These are phyloP conservation scores for Entamoeba nuttalli DNA, from an alignment of 208 protist species.

Conservation along the genomic window DNA sequence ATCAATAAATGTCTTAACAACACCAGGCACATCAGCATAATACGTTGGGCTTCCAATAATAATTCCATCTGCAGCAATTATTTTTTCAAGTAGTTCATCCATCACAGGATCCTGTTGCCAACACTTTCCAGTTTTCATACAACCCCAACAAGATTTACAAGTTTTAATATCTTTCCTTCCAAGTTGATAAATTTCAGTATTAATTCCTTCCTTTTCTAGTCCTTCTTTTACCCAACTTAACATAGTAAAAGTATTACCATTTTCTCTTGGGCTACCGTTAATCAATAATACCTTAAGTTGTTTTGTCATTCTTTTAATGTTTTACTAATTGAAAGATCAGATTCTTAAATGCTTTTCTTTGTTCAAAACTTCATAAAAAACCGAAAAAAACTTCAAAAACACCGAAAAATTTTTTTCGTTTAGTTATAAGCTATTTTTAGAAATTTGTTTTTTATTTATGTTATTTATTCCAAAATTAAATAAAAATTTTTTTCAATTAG, in stretches of 20 bases:
- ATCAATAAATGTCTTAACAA: neutral
- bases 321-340: too few relatives aligned
- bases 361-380: too few relatives aligned
- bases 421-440: too few relatives aligned
- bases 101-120: neutral
- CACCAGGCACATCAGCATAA: neutral
- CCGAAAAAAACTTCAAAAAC: too few relatives aligned
- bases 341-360: too few relatives aligned
- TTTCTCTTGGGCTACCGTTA: neutral
- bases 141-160: neutral
- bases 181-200: neutral
- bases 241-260: neutral
- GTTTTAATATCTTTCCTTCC: neutral
- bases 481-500: too few relatives aligned
- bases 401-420: too few relatives aligned
- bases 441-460: too few relatives aligned
- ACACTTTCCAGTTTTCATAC: neutral
- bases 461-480: too few relatives aligned
- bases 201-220: neutral
- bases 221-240: neutral
- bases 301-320: neutral
- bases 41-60: neutral
- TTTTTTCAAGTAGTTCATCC: neutral
- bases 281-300: neutral
- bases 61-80: neutral